Evolutionary conservation across 495 filamentous ascomycete species (phyloP).

Genomic region (Xylaria flabelliformis): DNA sequence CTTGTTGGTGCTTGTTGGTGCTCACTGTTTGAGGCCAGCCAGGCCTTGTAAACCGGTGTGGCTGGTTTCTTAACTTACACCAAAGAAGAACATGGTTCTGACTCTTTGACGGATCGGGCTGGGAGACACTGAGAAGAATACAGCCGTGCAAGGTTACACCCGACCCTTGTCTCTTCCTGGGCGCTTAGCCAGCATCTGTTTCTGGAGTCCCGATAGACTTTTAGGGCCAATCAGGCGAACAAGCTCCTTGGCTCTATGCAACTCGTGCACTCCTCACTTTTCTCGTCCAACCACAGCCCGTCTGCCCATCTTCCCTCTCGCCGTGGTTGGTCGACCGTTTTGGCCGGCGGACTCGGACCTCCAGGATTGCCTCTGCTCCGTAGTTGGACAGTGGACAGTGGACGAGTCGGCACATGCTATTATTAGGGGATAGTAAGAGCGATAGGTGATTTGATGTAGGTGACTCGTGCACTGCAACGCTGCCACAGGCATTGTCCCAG

Average conservation of each 20-base stretch:
- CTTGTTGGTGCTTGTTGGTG: constrained; percentile 5
- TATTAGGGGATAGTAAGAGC: constrained; percentile 22
- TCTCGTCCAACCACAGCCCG: constrained; percentile 31
- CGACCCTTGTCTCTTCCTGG: constrained; percentile 31
- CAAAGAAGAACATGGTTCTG: constrained; percentile 5
- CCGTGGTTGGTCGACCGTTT: constrained; percentile 26
- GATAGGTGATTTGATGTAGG: constrained; percentile 26
- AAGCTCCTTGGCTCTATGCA: constrained; percentile 23
- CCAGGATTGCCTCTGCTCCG: constrained; percentile 23
- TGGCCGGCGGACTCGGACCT: constrained; percentile 24
- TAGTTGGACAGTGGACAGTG: neutral
- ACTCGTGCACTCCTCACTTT: constrained; percentile 33
- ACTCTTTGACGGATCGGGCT: constrained; percentile 27
- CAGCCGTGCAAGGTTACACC: constrained; percentile 26
- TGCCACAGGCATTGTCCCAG: constrained; percentile 30
- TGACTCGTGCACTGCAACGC: constrained; percentile 31
- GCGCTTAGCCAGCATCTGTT: constrained; percentile 41
- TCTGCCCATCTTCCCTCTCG: constrained; percentile 7
- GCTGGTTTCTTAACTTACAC: constrained; percentile 18
- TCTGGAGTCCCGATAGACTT: constrained; percentile 32
- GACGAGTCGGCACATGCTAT: constrained; percentile 25
- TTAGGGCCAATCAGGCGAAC: constrained; percentile 23
- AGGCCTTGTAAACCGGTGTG: constrained; percentile 22
- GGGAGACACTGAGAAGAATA: constrained; percentile 7
- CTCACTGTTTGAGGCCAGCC: neutral